Evolutionary conservation across 768 basidiomycete species (phyloP), one percentile per base, ranked within the genome.

Genomic region (Aureoboletus auriporus): DNA sequence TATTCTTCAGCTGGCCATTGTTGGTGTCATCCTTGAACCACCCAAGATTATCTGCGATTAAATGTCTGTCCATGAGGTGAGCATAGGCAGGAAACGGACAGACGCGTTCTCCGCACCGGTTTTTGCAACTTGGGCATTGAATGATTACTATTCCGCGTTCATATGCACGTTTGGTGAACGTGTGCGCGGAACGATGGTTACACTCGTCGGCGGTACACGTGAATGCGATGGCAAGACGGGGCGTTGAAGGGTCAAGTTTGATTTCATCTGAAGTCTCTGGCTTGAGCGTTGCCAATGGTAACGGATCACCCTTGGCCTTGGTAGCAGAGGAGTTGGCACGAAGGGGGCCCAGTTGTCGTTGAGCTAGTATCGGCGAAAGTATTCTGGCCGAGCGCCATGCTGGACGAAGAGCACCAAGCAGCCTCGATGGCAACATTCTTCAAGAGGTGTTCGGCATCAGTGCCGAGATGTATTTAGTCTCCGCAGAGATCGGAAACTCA

Each of bases 1-100:
- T 72, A 1, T 88, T 96, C 47, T 73, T 78, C 23, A 86, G 66
- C 50, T 79, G 83, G 6, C 89, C 89, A 5, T 81, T 81, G 51
- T 82, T 69, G 6, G 86, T 92, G 51, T 71, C 77, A 27, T 93
- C 89, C 58, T 89, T 84, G 72, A 95, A 95, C 93, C 93, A 95
- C 1, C 87, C 88, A 11, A 95, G 69, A 58, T 95, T 84, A 61
- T 95, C 93, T 5, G 93, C 93, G 55, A 93, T 90, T 9, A 93
- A 70, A 65, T 91, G 88, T 28, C 88, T 90, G 52, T 20, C 48
- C 20, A 13, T 11, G 23, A 6, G 7, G 27, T 46, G 30, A 51
- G 50, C 17, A 8, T 26, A 4, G 5, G n/a, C 12, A 8, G 17
- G 4, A 14, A 35, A 39, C 31, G 13, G 16, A 38, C 20, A 28